A percentile compares a stretch with the other conserved stretches of the same genome.
phyloP scores from a whole-genome alignment of 2,329 filamentous ascomycete genomes.

The Incumbomyces delicatus region DNA sequence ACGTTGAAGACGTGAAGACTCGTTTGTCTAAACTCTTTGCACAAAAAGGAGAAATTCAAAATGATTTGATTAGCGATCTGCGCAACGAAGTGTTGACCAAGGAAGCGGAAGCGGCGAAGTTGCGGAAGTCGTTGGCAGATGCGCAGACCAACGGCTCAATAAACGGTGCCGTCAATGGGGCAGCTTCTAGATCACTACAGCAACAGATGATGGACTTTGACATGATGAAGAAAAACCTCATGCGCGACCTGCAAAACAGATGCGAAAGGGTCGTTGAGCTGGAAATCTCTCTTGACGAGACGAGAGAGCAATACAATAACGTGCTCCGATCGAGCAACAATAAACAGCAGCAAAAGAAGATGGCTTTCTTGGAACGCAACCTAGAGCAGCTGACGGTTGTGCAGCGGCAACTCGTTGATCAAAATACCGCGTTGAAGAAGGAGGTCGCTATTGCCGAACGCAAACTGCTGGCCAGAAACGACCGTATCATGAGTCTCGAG shows the following conservation, averaged over 20 bases:
- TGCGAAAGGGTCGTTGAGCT: conserved; percentile 97
- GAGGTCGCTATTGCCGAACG: conserved; percentile 97
- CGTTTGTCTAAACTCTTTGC: conserved; percentile 67
- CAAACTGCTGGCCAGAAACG: conserved; percentile 91
- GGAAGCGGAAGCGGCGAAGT: conserved; percentile 68
- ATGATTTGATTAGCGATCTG: conserved; percentile 64
- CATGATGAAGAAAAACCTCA: conserved; percentile 98
- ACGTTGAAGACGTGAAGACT: conserved; percentile 75
- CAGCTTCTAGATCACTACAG: conserved; percentile 82
- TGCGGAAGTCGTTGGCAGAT: conserved; percentile 72
- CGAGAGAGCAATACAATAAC: conserved; percentile 97
- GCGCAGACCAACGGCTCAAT: conserved; percentile 46
- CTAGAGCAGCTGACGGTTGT: conserved; percentile 96
- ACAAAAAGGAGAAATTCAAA: conserved; percentile 63
- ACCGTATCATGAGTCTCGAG: conserved; percentile 91
- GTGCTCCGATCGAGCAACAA: conserved; percentile 95
- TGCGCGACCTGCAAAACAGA: conserved; percentile 96
- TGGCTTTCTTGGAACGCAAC: conserved; percentile 97
- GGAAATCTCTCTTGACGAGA: conserved; percentile 94
- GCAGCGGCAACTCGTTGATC: conserved; percentile 93
- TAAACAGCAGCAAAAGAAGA: conserved; percentile 99
- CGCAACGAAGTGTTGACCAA: conserved; percentile 67
- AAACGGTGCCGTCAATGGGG: conserved; percentile 49
- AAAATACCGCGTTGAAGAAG: conserved; percentile 95
- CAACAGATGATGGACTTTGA: conserved; percentile 99